These are phyloP conservation scores for Fusarium brachygibbosum DNA, from an alignment of 2,329 filamentous ascomycete species.

Conservation along the genomic window DNA sequence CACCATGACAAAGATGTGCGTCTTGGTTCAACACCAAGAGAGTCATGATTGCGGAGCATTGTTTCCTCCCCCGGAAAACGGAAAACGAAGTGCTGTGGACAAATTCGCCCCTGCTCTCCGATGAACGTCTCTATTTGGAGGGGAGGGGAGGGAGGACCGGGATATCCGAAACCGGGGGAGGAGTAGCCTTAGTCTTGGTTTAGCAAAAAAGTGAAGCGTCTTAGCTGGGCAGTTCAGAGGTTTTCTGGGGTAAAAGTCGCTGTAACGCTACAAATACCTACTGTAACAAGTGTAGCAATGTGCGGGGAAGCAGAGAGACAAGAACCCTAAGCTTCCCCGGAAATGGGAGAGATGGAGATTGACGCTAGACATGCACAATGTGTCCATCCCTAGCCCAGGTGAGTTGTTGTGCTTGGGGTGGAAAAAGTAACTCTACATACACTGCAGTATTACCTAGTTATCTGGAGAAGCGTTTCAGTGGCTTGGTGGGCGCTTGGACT, in stretches of 20 bases:
- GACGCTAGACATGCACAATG: conserved; percentile 37
- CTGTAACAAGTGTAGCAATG: not conserved
- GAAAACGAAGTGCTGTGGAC: not conserved
- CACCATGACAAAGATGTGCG: conserved; percentile 18
- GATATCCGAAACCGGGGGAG: conserved; percentile 33
- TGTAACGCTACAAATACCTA: not conserved
- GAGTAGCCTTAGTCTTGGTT: not conserved
- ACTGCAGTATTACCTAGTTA: not conserved
- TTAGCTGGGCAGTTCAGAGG: not conserved
- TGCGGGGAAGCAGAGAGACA: conserved; percentile 23
- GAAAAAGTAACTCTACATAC: not conserved
- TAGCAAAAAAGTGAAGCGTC: not conserved
- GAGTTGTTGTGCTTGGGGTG: conserved; percentile 3
- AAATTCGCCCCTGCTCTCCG: conserved; percentile 21
- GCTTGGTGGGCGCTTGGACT: conserved; percentile 2
- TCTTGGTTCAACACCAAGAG: conserved; percentile 8
- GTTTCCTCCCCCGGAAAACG: not conserved
- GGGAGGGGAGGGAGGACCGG: conserved; percentile 5
- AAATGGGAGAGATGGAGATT: conserved; percentile 20
- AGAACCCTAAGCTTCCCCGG: not conserved
- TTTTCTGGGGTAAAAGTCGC: conserved; percentile 24
- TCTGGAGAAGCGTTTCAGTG: not conserved
- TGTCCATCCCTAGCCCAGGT: conserved; percentile 38
- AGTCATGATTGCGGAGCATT: conserved; percentile 21
- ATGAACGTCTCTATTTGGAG: conserved; percentile 31